Percentiles rank a stretch among this genome's conserved stretches.
Conservation (phyloP, 2,329 filamentous ascomycete species). For the Xylariaceae sp. region DNA sequence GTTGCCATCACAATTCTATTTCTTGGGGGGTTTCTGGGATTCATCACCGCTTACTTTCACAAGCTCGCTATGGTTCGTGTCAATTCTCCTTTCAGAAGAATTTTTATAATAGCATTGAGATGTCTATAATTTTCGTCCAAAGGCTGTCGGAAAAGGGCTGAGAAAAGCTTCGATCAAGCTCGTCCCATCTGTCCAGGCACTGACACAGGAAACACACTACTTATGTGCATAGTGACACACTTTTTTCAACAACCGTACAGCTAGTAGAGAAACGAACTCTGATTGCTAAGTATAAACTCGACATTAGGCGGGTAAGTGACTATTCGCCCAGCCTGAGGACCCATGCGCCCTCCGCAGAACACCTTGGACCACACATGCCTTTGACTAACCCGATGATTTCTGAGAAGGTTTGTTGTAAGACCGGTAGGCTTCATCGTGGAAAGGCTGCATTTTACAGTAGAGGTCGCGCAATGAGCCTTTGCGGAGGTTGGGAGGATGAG, state of each 20-base stretch:
- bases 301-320: not conserved
- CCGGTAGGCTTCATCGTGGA: conserved; percentile 16
- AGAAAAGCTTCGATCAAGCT: not conserved
- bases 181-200: not conserved
- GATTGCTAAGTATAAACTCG: not conserved
- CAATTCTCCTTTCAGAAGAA: not conserved
- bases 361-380: conserved; percentile 4
- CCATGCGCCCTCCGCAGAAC: not conserved
- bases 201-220: not conserved
- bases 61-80: not conserved
- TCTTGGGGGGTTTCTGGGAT: not conserved
- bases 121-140: not conserved
- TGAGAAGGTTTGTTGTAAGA: not conserved
- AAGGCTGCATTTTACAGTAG: not conserved
- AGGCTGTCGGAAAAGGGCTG: not conserved
- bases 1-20: not conserved
- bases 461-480: not conserved
- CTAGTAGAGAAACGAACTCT: not conserved
- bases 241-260: not conserved
- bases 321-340: not conserved
- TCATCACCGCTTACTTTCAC: conserved; percentile 11
- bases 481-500: not conserved
- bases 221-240: not conserved
- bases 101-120: not conserved
- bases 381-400: not conserved